phyloP scores from a whole-genome alignment of 768 basidiomycete species.

The Russula sp. region DNA sequence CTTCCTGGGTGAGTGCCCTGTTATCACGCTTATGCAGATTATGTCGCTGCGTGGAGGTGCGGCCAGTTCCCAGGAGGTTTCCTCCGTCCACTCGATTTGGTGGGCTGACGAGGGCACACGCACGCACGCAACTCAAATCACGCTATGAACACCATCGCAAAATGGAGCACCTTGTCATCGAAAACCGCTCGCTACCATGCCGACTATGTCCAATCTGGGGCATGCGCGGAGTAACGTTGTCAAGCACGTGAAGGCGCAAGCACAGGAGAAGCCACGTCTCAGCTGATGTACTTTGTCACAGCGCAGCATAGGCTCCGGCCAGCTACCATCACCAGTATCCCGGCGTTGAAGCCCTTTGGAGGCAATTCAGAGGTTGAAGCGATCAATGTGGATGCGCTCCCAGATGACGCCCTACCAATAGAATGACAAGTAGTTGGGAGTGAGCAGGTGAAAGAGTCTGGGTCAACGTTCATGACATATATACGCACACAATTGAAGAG shows the following conservation, averaged over 20 bases:
- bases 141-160: too few species aligned
- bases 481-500: conserved; percentile 26
- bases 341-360: neutral
- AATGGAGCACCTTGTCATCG: too few species aligned
- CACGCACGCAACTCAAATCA: too few species aligned
- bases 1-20: too few species aligned
- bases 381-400: conserved; percentile 28
- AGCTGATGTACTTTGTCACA: conserved; percentile 23
- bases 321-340: conserved; percentile 26
- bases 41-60: too few species aligned
- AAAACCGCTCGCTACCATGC: conserved; percentile 18
- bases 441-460: conserved; percentile 5
- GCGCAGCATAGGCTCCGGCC: conserved; percentile 18
- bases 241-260: conserved; percentile 18
- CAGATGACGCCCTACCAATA: conserved; percentile 2
- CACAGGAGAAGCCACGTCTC: conserved; percentile 14
- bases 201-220: conserved; percentile 24
- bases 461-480: neutral
- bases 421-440: neutral
- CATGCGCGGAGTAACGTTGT: conserved; percentile 20
- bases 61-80: too few species aligned
- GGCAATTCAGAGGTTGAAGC: conserved; percentile 6
- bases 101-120: too few species aligned
- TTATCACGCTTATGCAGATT: too few species aligned
- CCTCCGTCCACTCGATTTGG: too few species aligned